phyloP scores from a whole-genome alignment of 163 green algal genomes.

The Coccomyxa subellipsoidea region DNA sequence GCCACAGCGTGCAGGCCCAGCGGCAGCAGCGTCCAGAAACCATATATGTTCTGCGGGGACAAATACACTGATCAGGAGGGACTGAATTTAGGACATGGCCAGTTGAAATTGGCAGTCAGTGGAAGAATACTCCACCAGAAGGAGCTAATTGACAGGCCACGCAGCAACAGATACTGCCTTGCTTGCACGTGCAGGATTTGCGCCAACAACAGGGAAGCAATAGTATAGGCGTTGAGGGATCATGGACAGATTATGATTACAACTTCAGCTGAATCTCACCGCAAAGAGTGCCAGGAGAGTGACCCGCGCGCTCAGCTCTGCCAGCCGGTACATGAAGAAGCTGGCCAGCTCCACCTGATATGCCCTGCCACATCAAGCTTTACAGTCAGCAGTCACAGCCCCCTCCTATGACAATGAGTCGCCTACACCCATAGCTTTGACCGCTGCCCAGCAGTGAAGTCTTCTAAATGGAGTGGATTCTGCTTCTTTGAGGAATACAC shows the following conservation, averaged over 20 bases:
- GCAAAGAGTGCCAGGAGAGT: constrained; percentile 29
- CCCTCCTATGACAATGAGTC: too few species aligned
- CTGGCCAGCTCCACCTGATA: constrained; percentile 21
- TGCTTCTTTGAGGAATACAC: too few species aligned
- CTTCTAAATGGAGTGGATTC: too few species aligned
- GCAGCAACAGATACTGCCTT: too few species aligned
- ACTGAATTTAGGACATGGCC: not conserved
- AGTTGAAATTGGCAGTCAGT: not conserved
- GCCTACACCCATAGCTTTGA: too few species aligned
- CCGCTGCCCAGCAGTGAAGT: too few species aligned
- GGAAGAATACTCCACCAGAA: not conserved
- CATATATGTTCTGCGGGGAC: not conserved
- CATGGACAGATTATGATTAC: too few species aligned
- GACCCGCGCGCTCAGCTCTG: constrained; percentile 23
- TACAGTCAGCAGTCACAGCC: too few species aligned
- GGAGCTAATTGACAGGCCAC: not conserved
- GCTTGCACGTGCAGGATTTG: too few species aligned
- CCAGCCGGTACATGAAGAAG: constrained; percentile 30
- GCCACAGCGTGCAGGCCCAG: constrained; percentile 9
- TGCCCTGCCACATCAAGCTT: not conserved
- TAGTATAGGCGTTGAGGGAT: too few species aligned
- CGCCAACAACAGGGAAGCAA: too few species aligned
- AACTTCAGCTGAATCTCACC: not conserved
- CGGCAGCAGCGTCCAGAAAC: constrained; percentile 9
- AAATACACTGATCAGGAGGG: not conserved